Evolutionary conservation across 1,284 basidiomycete species (phyloP).

Genomic region (Tilletia indica): DNA sequence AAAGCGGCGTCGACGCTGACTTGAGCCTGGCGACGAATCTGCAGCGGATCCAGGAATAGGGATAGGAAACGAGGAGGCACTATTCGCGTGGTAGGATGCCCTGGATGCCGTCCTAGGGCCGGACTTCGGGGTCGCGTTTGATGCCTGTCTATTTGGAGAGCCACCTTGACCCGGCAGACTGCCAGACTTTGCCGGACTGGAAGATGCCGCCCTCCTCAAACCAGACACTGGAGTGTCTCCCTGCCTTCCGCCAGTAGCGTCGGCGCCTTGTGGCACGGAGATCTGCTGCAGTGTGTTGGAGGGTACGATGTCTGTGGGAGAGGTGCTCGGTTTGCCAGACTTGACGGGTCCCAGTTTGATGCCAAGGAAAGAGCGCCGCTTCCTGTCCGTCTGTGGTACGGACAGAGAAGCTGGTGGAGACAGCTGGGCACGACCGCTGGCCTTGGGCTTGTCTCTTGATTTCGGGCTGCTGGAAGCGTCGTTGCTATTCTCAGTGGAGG

Average conservation of each 20-base stretch:
- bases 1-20: not conserved
- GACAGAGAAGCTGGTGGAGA: not conserved
- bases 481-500: not conserved
- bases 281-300: no score
- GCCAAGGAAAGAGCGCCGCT: constrained; percentile 15
- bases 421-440: not conserved
- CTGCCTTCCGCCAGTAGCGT: no score
- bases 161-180: no score
- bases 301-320: not conserved
- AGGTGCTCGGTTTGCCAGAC: not conserved
- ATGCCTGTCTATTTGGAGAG: no score
- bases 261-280: no score
- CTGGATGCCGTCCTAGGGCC: not conserved
- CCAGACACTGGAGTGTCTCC: no score
- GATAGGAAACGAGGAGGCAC: not conserved
- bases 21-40: not conserved
- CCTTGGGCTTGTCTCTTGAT: not conserved
- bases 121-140: no score
- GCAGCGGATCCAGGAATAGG: not conserved
- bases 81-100: not conserved
- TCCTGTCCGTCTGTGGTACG: not conserved
- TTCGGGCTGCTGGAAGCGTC: not conserved
- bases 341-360: not conserved
- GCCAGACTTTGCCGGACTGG: no score
- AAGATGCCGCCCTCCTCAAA: no score